Evolutionary conservation across 2,329 filamentous ascomycete species (phyloP).

Genomic region (Colletotrichum limetticola): DNA sequence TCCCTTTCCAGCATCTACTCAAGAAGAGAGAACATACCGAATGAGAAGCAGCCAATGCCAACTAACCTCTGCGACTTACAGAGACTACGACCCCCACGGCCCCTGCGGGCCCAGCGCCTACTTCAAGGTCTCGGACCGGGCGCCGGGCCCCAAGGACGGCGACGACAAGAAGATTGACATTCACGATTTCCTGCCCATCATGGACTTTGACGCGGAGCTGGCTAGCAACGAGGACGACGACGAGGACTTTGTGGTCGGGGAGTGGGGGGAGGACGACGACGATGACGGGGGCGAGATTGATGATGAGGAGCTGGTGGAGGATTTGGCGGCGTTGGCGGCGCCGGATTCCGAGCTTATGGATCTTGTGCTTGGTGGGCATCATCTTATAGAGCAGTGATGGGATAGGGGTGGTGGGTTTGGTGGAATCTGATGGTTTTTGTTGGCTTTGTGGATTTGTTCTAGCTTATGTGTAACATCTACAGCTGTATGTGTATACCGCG

Average conservation of each 20-base stretch:
- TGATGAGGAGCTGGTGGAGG: constrained; percentile 39
- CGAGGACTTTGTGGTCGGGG: constrained; percentile 36
- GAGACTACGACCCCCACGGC: constrained; percentile 74
- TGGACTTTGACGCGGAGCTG: constrained; percentile 38
- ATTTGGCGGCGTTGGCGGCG: constrained; percentile 36
- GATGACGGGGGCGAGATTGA: constrained; percentile 39
- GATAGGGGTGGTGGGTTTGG: background rate
- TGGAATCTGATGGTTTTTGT: background rate
- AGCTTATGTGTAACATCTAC: background rate
- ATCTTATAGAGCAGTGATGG: constrained; percentile 15
- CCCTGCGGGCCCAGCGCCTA: constrained; percentile 81
- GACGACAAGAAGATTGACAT: constrained; percentile 33
- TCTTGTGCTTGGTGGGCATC: constrained; percentile 22
- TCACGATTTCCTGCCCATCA: constrained; percentile 36
- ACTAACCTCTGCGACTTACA: constrained; percentile 40
- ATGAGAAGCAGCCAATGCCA: background rate
- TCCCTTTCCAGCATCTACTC: background rate
- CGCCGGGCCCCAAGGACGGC: constrained; percentile 40
- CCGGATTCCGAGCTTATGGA: constrained; percentile 32
- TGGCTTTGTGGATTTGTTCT: background rate
- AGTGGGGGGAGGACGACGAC: constrained; percentile 43
- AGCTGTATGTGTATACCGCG: too few relatives aligned
- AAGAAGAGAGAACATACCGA: background rate
- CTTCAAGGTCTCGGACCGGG: constrained; percentile 69
- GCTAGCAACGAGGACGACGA: constrained; percentile 39